Conservation (phyloP, 2,329 filamentous ascomycete species). For the Didymella exigua region DNA sequence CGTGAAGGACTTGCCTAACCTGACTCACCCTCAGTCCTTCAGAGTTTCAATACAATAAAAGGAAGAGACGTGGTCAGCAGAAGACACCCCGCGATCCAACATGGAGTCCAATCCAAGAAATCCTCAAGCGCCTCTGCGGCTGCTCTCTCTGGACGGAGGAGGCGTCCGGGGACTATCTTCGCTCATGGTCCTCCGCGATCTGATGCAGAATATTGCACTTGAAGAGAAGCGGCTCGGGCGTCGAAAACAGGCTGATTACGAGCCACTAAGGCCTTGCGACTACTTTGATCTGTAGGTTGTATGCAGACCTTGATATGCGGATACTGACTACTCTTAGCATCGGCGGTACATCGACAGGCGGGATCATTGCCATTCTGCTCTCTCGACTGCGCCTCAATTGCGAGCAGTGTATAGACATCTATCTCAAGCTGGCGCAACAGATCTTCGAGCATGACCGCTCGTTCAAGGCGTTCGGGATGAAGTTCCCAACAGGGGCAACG, state of each 20-base stretch:
- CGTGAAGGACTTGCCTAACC: background rate
- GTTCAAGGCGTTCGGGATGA: slow-evolving; percentile 42
- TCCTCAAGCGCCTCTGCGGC: background rate
- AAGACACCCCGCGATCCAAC: background rate
- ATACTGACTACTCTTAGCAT: slow-evolving; percentile 26
- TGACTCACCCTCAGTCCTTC: background rate
- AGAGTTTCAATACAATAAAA: background rate
- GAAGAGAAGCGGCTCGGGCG: slow-evolving; percentile 47
- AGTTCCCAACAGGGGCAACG: slow-evolving; percentile 44
- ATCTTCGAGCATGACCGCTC: slow-evolving; percentile 49
- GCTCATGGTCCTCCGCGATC: slow-evolving; percentile 45
- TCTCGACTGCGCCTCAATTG: slow-evolving; percentile 47
- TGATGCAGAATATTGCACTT: slow-evolving; percentile 48
- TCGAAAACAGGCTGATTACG: slow-evolving; percentile 33
- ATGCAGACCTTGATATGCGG: no score
- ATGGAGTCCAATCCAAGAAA: background rate
- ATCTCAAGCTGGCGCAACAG: slow-evolving; percentile 43
- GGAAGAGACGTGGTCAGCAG: background rate
- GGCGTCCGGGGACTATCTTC: slow-evolving; percentile 4
- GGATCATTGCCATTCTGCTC: slow-evolving; percentile 49
- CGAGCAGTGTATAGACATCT: slow-evolving; percentile 47
- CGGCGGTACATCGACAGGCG: slow-evolving; percentile 49
- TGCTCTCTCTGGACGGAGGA: slow-evolving; percentile 4
- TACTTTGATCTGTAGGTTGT: slow-evolving; percentile 47
- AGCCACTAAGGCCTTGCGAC: slow-evolving; percentile 45